phyloP scores from a whole-genome alignment of 2,329 filamentous ascomycete genomes.

The Fusarium setosum region DNA sequence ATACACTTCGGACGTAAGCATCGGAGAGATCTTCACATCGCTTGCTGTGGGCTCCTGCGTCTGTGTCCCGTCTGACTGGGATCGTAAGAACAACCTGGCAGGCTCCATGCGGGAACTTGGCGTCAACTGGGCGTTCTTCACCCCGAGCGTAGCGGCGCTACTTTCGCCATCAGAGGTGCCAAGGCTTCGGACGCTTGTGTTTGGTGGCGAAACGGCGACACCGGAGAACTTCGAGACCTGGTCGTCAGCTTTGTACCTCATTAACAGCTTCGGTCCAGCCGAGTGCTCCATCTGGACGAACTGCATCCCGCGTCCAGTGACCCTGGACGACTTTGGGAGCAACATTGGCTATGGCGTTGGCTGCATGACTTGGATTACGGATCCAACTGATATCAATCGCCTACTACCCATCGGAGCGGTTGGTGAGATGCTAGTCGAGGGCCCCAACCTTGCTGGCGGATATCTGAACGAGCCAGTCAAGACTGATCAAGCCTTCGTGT shows the following conservation, averaged over 20 bases:
- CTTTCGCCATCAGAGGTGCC: slow-evolving; percentile 6
- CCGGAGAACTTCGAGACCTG: slow-evolving; percentile 1
- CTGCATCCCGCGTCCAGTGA: neutral
- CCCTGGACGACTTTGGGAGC: neutral
- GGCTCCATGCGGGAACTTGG: neutral
- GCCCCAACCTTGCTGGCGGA: slow-evolving; percentile 13
- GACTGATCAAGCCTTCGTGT: slow-evolving; percentile 43
- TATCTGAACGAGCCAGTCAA: slow-evolving; percentile 49
- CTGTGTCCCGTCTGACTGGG: slow-evolving; percentile 7
- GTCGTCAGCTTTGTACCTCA: neutral
- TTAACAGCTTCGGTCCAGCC: slow-evolving; percentile 6
- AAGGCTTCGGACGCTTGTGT: slow-evolving; percentile 1
- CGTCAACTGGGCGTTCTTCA: slow-evolving; percentile 1
- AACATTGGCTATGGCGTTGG: slow-evolving; percentile 14
- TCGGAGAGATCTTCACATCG: slow-evolving; percentile 3
- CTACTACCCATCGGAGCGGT: slow-evolving; percentile 13
- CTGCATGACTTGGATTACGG: slow-evolving; percentile 10
- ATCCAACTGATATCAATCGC: slow-evolving; percentile 18
- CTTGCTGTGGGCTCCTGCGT: neutral
- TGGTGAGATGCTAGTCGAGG: slow-evolving; percentile 21
- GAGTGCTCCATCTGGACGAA: slow-evolving; percentile 1
- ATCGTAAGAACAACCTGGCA: slow-evolving; percentile 5
- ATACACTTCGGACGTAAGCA: slow-evolving; percentile 5
- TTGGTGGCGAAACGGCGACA: slow-evolving; percentile 5
- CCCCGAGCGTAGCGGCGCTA: slow-evolving; percentile 1